Conservation (phyloP, 2,329 filamentous ascomycete genomes). For the Fusarium sp. region DNA sequence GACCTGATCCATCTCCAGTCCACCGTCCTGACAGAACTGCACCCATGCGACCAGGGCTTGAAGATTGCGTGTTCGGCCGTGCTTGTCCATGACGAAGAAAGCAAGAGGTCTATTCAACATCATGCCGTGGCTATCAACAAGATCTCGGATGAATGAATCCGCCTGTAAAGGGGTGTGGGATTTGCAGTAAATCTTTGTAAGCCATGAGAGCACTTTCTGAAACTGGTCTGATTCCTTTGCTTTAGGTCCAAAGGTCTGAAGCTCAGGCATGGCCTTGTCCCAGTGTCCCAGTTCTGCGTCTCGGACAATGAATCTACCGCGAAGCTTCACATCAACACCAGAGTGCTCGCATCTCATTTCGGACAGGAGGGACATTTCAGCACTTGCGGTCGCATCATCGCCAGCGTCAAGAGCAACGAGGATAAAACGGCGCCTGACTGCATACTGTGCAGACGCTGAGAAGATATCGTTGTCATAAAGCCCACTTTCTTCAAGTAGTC, state of each 20-base stretch:
- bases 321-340: constrained; percentile 45
- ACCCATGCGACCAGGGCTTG: constrained; percentile 48
- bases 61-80: constrained; percentile 47
- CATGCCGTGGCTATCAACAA: constrained; percentile 45
- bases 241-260: constrained; percentile 39
- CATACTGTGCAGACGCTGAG: constrained; percentile 40
- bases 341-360: constrained; percentile 30
- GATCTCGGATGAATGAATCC: constrained; percentile 46
- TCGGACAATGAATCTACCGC: constrained; percentile 43
- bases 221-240: constrained; percentile 38
- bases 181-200: constrained; percentile 52
- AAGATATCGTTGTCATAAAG: constrained; percentile 41
- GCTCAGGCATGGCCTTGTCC: constrained; percentile 37
- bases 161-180: constrained; percentile 42
- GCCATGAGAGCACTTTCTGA: constrained; percentile 42
- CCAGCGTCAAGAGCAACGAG: constrained; percentile 44
- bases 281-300: constrained; percentile 47
- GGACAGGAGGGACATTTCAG: constrained; percentile 43
- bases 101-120: constrained; percentile 45
- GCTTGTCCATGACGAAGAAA: constrained; percentile 47
- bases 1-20: constrained; percentile 45
- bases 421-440: constrained; percentile 46
- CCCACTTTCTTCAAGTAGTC: constrained; percentile 45
- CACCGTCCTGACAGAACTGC: constrained; percentile 47
- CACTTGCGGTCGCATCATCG: constrained; percentile 42